Conservation (phyloP, 2,329 filamentous ascomycete species). For the Fusarium sp. region DNA sequence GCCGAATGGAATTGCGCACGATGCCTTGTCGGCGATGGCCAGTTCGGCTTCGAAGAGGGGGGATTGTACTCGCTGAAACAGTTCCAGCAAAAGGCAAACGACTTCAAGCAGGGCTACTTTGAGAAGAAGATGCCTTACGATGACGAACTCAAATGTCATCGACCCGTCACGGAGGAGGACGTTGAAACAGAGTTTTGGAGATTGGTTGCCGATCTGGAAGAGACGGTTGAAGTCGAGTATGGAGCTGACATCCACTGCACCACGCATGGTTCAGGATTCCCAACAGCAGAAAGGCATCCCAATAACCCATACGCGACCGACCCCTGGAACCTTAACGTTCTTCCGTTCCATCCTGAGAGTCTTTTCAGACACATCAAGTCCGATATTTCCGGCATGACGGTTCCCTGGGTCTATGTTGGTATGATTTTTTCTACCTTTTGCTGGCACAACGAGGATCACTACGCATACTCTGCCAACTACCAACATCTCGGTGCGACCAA, state of each 20-base stretch:
- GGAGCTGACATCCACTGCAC: conserved; percentile 98
- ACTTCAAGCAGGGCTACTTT: conserved; percentile 96
- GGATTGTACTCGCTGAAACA: conserved; percentile 93
- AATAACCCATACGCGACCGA: conserved; percentile 87
- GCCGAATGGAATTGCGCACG: conserved; percentile 95
- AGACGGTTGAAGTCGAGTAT: conserved; percentile 97
- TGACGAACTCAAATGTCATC: conserved; percentile 79
- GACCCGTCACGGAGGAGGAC: conserved; percentile 90
- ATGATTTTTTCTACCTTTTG: conserved; percentile 99
- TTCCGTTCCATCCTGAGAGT: conserved; percentile 90
- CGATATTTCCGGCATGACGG: conserved; percentile 98
- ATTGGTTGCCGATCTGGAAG: conserved; percentile 90
- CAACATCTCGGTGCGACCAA: conserved; percentile 98
- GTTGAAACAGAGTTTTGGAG: conserved; percentile 98
- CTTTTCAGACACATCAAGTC: conserved; percentile 97
- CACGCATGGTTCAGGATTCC: conserved; percentile 96
- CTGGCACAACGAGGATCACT: conserved; percentile 99
- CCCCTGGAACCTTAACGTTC: conserved; percentile 94
- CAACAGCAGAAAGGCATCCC: conserved; percentile 90
- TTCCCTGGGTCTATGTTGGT: conserved; percentile 98
- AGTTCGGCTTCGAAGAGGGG: conserved; percentile 97
- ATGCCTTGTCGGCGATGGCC: conserved; percentile 93
- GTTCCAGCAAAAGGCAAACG: conserved; percentile 94
- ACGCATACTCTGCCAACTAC: conserved; percentile 97
- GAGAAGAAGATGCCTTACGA: conserved; percentile 90